Percentiles rank a stretch among this genome's conserved stretches.
phyloP scores from a whole-genome alignment of 345 rosid genomes.

The Zanthoxylum bungeanum region DNA sequence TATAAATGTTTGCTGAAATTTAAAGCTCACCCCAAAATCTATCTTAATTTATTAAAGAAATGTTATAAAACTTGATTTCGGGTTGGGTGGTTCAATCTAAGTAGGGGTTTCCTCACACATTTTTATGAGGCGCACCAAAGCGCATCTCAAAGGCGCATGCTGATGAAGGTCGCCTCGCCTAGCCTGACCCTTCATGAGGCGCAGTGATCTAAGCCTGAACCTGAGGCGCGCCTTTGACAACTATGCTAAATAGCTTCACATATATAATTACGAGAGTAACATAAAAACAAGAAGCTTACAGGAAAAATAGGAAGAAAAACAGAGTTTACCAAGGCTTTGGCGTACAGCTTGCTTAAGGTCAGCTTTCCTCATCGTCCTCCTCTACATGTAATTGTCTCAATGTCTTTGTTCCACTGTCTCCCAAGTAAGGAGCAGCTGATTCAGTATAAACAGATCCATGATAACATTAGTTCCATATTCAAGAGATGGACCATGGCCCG shows the following conservation, averaged over 20 bases:
- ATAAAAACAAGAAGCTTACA: not conserved
- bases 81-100: no score
- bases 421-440: slow-evolving; percentile 28
- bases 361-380: slow-evolving; percentile 90
- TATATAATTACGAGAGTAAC: not conserved
- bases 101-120: no score
- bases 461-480: slow-evolving; percentile 16
- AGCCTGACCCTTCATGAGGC: no score
- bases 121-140: no score
- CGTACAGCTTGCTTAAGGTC: slow-evolving; percentile 77
- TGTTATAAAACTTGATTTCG: no score
- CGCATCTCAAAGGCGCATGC: no score
- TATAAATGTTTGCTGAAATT: no score
- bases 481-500: not conserved
- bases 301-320: slow-evolving; percentile 7
- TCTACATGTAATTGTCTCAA: slow-evolving; percentile 72
- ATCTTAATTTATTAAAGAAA: no score
- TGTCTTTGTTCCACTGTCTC: slow-evolving; percentile 57
- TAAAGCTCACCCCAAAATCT: no score
- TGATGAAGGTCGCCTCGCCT: no score
- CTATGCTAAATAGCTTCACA: slow-evolving; percentile 1
- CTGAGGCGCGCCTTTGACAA: no score
- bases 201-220: no score
- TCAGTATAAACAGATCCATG: slow-evolving; percentile 16
- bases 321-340: slow-evolving; percentile 80